These are phyloP conservation scores for Ceratobasidium theobromae DNA, from an alignment of 1,284 basidiomycete species.

Conservation along the genomic window DNA sequence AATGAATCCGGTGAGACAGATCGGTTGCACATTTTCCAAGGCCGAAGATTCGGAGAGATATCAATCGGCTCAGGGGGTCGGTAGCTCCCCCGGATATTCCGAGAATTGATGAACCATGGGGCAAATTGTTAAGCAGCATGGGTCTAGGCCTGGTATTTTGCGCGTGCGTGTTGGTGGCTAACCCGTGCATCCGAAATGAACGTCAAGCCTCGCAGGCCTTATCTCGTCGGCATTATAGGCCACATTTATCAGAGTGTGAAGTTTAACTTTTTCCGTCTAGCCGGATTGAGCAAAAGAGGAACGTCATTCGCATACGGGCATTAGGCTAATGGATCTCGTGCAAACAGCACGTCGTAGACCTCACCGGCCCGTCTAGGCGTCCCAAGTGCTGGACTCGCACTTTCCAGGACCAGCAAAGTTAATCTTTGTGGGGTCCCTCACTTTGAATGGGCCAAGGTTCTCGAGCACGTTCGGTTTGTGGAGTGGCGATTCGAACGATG, in stretches of 20 bases:
- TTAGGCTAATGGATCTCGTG: no score
- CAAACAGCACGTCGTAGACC: no score
- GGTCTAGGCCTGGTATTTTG: background rate
- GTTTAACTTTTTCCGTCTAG: background rate
- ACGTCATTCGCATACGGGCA: background rate
- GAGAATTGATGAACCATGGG: no score
- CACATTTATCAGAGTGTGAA: background rate
- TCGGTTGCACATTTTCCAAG: no score
- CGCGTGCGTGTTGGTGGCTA: background rate
- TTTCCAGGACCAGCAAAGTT: slow-evolving; percentile 16
- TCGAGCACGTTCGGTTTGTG: background rate
- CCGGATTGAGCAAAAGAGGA: no score
- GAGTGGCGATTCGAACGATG: background rate
- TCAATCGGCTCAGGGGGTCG: no score
- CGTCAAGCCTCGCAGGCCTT: background rate
- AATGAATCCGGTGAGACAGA: no score
- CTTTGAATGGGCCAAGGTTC: background rate
- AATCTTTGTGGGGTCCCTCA: slow-evolving; percentile 19
- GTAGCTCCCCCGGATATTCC: no score
- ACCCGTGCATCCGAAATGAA: background rate
- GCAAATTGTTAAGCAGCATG: no score
- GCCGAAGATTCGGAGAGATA: no score
- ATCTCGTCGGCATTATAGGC: background rate
- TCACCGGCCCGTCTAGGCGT: no score
- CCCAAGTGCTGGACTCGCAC: background rate